phyloP scores from a whole-genome alignment of 768 basidiomycete genomes.

The Suillus subalutaceus region DNA sequence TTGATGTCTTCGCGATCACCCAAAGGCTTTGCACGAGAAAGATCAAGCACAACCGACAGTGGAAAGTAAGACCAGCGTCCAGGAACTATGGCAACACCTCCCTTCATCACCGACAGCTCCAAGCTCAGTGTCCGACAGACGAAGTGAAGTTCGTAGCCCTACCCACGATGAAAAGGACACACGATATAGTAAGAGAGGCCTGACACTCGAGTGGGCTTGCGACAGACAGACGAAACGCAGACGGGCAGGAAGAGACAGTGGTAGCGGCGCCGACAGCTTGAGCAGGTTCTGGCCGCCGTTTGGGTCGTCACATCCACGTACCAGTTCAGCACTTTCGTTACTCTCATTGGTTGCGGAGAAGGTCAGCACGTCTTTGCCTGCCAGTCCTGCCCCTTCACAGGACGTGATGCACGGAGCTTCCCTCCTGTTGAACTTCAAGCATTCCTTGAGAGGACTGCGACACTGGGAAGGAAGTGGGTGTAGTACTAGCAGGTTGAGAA shows the following conservation, averaged over 20 bases:
- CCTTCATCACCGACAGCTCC: constrained; percentile 12
- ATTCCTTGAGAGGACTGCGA: constrained; percentile 23
- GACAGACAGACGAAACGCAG: constrained; percentile 42
- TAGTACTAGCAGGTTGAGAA: neutral
- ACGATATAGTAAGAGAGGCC: constrained; percentile 24
- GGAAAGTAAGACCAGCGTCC: neutral
- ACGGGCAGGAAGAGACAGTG: constrained; percentile 23
- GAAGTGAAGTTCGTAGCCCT: neutral
- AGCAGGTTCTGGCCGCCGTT: neutral
- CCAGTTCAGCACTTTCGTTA: constrained; percentile 32
- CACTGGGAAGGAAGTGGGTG: neutral
- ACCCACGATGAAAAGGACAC: constrained; percentile 6
- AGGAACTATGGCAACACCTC: constrained; percentile 14
- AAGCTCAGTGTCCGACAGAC: constrained; percentile 1
- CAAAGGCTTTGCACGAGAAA: neutral
- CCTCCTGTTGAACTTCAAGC: constrained; percentile 32
- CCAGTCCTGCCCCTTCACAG: constrained; percentile 10
- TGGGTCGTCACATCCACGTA: constrained; percentile 15
- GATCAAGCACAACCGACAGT: neutral
- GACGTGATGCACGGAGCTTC: constrained; percentile 33
- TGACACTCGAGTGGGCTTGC: constrained; percentile 50
- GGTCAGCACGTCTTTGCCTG: constrained; percentile 3
- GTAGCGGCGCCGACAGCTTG: neutral
- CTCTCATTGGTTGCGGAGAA: constrained; percentile 29
- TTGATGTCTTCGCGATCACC: constrained; percentile 15